phyloP scores from a whole-genome alignment of 192 early-diverging fungal species.

The Glomus cerebriforme region DNA sequence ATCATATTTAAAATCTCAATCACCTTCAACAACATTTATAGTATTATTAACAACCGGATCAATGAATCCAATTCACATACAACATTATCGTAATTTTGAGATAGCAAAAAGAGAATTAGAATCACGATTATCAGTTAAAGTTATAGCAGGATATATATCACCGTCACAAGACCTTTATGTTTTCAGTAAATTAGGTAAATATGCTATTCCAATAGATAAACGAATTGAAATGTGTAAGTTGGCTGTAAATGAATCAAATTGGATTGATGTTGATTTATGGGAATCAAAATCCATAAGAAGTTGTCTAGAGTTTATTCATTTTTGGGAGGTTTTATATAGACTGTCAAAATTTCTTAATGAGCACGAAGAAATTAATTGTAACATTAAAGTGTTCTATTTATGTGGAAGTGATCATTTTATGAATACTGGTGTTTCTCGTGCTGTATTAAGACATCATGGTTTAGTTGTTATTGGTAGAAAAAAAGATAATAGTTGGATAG shows the following conservation, averaged over 20 bases:
- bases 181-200: slow-evolving; percentile 35
- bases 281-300: slow-evolving; percentile 35
- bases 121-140: background rate
- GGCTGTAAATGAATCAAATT: slow-evolving; percentile 38
- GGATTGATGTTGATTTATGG: slow-evolving; percentile 47
- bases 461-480: no score
- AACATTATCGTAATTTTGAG: background rate
- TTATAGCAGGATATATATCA: slow-evolving; percentile 44
- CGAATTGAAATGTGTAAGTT: slow-evolving; percentile 40
- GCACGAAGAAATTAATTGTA: slow-evolving; percentile 34
- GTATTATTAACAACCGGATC: no score
- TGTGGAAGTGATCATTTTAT: slow-evolving; percentile 46
- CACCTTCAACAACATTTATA: no score
- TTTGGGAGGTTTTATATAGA: slow-evolving; percentile 36
- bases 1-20: no score
- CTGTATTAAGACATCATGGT: no score
- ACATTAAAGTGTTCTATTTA: slow-evolving; percentile 44
- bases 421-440: slow-evolving; percentile 31
- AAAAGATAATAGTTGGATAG: no score
- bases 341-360: slow-evolving; percentile 39
- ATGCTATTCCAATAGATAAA: slow-evolving; percentile 34
- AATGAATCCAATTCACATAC: background rate
- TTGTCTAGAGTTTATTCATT: slow-evolving; percentile 30
- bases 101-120: background rate
- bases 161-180: slow-evolving; percentile 46